Base-by-base conservation (phyloP, 352 stramenopile species). In the Phytophthora ramorum region DNA sequence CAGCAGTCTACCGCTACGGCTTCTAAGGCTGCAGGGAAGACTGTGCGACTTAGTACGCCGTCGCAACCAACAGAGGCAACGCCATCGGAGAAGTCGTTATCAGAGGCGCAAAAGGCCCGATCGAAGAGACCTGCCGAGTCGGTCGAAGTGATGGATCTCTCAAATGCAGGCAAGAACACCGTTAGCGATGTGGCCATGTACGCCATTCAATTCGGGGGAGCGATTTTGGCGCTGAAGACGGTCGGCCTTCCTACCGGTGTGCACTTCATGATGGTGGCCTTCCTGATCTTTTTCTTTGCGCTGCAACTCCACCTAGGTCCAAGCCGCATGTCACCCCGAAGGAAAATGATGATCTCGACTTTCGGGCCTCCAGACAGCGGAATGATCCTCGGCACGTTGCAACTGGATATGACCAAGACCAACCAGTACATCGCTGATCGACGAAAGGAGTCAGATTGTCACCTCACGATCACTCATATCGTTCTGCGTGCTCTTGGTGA, bases 401-500 rank as follows among this genome's bases (percentile, higher is more conserved):
- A 85, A 48, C 57, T 92, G 48, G 83, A 94, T 41, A 71, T 90
- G 68, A 86, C 75, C 47, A 81, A 85, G 60, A 83, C 81, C 10
- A 70, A 81, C 40, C 49, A 77, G 58, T 92, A 85, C 60, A 87
- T 94, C 16, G 76, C 68, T 2, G 78, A 78, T 30, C 84, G 83
- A 58, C 84, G 84, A 47, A 66, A 66, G 9, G 60, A 72, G 7
- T 75, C 73, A 0, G 71, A 78, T 1, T 75, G 78, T 17, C 78
- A 92, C 58, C 74, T 92, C 35, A 90, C 79, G 9, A 80, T 91
- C 58, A 90, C 81, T 24, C 83, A 93, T 61, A 69, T 92, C 57
- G 85, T 92, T 10, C 34, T 92, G 41, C 76, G 78, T 30, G 75
- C 81, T 13, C 38, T 93, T 13, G 85, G 79, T n/a, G 55, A 68